These are phyloP conservation scores for Porogramme epimiltina DNA, from an alignment of 1,284 basidiomycete species.

Conservation along the genomic window DNA sequence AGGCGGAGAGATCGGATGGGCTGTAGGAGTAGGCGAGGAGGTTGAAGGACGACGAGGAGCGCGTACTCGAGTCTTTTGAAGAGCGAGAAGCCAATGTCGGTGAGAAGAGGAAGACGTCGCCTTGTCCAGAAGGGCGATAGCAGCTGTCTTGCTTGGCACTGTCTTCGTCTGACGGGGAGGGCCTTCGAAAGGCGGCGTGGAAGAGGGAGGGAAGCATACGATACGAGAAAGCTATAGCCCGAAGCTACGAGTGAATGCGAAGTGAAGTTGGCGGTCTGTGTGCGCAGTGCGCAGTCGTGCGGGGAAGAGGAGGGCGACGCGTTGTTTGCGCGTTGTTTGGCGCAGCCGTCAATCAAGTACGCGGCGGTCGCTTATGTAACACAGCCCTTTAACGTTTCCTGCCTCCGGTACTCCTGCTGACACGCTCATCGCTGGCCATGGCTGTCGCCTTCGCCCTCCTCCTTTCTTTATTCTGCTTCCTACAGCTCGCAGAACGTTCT, in stretches of 20 bases:
- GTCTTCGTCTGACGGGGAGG: not conserved
- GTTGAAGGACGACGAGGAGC: slow-evolving; percentile 15
- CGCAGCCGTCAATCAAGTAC: slow-evolving; percentile 13
- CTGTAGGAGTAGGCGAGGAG: slow-evolving; percentile 21
- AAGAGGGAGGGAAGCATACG: too few relatives aligned
- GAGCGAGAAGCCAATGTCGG: slow-evolving; percentile 16
- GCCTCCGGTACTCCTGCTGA: slow-evolving; percentile 1
- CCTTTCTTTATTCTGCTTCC: slow-evolving; percentile 24
- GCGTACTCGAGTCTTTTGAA: slow-evolving; percentile 17
- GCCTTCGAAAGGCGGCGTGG: not conserved
- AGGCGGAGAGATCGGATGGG: slow-evolving; percentile 9
- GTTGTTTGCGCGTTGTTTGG: slow-evolving; percentile 33
- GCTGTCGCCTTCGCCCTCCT: slow-evolving; percentile 21
- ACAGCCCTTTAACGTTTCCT: slow-evolving; percentile 13
- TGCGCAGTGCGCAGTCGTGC: not conserved
- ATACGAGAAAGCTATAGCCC: too few relatives aligned
- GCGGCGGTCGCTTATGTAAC: slow-evolving; percentile 15
- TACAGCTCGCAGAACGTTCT: slow-evolving; percentile 22
- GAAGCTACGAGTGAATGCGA: too few relatives aligned
- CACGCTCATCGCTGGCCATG: slow-evolving; percentile 29
- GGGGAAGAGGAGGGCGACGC: slow-evolving; percentile 11
- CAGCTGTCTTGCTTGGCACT: not conserved
- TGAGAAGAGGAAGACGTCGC: slow-evolving; percentile 21
- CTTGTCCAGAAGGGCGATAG: slow-evolving; percentile 11
- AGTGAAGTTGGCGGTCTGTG: not conserved